phyloP scores from a whole-genome alignment of 1,284 basidiomycete species.

The Sporisorium sorghi region DNA sequence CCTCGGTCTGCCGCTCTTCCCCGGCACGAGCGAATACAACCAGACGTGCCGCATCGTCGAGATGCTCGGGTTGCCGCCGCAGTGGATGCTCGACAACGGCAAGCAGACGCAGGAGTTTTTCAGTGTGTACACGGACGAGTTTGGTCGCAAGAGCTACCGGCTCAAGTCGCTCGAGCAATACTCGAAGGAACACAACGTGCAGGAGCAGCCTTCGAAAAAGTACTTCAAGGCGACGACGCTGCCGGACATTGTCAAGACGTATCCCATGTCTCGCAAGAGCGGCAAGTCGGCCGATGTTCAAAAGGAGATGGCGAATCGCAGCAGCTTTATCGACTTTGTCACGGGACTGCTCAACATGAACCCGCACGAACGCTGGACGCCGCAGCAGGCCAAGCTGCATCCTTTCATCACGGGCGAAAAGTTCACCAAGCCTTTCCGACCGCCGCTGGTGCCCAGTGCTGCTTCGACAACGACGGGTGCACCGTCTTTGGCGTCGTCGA shows the following conservation, averaged over 20 bases:
- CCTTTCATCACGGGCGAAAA: slow-evolving; percentile 99
- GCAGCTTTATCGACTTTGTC: slow-evolving; percentile 97
- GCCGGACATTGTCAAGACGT: slow-evolving; percentile 94
- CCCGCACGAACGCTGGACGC: slow-evolving; percentile 94
- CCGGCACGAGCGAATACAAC: slow-evolving; percentile 98
- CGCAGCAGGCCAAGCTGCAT: slow-evolving; percentile 93
- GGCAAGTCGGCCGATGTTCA: slow-evolving; percentile 88
- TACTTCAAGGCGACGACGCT: slow-evolving; percentile 96
- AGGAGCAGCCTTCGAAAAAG: slow-evolving; percentile 97
- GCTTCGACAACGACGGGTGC: slow-evolving; percentile 16
- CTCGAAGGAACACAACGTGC: slow-evolving; percentile 89
- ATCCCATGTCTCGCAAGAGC: slow-evolving; percentile 84
- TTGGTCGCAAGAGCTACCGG: slow-evolving; percentile 86
- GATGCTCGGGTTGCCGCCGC: slow-evolving; percentile 93
- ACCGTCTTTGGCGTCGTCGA: slow-evolving; percentile 13
- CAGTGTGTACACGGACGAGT: slow-evolving; percentile 80
- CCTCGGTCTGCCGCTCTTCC: slow-evolving; percentile 93
- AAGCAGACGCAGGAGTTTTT: slow-evolving; percentile 97
- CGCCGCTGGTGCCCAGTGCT: slow-evolving; percentile 50
- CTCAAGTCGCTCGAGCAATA: slow-evolving; percentile 95
- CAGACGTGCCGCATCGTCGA: slow-evolving; percentile 96
- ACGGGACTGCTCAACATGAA: slow-evolving; percentile 93
- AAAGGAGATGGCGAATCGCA: slow-evolving; percentile 92
- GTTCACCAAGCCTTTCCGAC: slow-evolving; percentile 72
- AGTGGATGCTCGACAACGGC: slow-evolving; percentile 93